These are phyloP conservation scores for Bacterosira constricta DNA, from an alignment of 108 stramenopile genomes.

Conservation along the genomic window DNA sequence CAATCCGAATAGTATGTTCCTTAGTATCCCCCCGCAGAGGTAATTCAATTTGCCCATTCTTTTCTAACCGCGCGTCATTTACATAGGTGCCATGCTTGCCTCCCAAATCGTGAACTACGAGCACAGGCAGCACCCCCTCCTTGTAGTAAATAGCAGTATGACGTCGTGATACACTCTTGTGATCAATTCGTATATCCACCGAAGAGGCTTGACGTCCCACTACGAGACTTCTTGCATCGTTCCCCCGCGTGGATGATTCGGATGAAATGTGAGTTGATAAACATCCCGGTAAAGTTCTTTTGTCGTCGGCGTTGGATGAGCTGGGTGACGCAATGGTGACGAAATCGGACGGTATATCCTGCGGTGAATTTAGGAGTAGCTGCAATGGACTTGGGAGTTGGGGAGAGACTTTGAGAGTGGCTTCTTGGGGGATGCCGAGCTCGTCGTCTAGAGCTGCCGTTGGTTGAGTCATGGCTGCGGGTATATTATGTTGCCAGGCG, in stretches of 20 bases:
- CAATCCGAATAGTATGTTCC: conserved; percentile 22
- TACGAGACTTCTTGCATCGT: conserved; percentile 37
- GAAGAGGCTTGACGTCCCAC: conserved; percentile 66
- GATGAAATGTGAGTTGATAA: conserved; percentile 12
- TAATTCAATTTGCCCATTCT: conserved; percentile 41
- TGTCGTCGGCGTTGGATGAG: background rate
- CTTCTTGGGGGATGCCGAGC: conserved; percentile 32
- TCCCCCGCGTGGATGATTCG: conserved; percentile 26
- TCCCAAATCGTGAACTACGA: conserved; percentile 66
- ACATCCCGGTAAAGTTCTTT: background rate
- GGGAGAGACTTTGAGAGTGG: conserved; percentile 27
- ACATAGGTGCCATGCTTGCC: conserved; percentile 71
- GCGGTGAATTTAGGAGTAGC: conserved; percentile 2
- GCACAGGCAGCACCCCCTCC: background rate
- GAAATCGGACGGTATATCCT: background rate
- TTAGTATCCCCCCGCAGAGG: conserved; percentile 1
- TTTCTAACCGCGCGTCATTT: conserved; percentile 40
- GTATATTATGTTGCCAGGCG: too few relatives aligned
- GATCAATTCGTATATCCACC: conserved; percentile 66
- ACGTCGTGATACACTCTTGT: conserved; percentile 66
- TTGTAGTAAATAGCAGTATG: conserved; percentile 63
- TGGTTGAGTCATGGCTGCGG: conserved; percentile 1
- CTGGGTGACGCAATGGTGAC: conserved; percentile 12
- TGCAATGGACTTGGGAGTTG: conserved; percentile 5
- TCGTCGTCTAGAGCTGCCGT: conserved; percentile 24